phyloP scores from a whole-genome alignment of 169 alveolate genomes.

The Plasmodium blacklocki region DNA sequence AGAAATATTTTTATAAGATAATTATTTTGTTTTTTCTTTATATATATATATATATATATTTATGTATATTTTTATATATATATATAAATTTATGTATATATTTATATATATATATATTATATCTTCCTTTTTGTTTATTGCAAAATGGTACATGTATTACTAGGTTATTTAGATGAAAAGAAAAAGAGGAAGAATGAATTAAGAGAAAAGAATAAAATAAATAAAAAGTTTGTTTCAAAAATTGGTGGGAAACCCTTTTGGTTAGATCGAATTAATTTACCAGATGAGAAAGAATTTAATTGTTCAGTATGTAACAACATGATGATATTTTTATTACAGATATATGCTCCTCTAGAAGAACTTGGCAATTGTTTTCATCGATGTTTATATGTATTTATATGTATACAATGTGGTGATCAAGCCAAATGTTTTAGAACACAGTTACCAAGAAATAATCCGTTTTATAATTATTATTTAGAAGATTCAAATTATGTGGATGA shows the following conservation, averaged over 20 bases:
- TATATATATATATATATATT: neutral
- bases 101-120: neutral
- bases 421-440: conserved; percentile 85
- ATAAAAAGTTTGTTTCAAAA: conserved; percentile 84
- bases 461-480: conserved; percentile 73
- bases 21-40: neutral
- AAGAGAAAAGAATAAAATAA: conserved; percentile 76
- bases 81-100: neutral
- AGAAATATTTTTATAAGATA: neutral
- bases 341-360: conserved; percentile 85
- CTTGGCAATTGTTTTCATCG: conserved; percentile 82
- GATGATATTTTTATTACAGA: conserved; percentile 83
- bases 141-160: conserved; percentile 26
- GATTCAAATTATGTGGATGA: neutral
- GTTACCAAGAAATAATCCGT: conserved; percentile 82
- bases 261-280: conserved; percentile 84
- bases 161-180: conserved; percentile 31
- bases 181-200: conserved; percentile 34
- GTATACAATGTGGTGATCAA: conserved; percentile 83
- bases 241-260: conserved; percentile 87
- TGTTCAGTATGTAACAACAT: conserved; percentile 78
- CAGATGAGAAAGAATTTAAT: conserved; percentile 63
- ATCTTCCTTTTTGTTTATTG: neutral
- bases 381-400: conserved; percentile 79
- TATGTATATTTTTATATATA: neutral